A percentile compares a stretch with the other conserved stretches of the same genome.
phyloP scores from a whole-genome alignment of 495 filamentous ascomycete genomes.

The Penicillium flavigenum region DNA sequence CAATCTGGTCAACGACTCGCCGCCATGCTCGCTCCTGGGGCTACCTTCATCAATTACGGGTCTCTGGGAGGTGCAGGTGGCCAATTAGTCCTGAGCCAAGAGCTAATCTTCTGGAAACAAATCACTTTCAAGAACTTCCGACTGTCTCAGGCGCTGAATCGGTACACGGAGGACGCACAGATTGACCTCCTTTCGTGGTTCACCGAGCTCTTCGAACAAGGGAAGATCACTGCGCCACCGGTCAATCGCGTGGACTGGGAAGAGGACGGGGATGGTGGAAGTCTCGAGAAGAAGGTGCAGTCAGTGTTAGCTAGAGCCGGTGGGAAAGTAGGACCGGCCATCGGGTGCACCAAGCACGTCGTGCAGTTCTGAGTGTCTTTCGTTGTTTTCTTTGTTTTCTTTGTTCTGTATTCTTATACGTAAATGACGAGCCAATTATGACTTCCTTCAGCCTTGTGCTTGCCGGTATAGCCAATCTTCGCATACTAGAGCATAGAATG shows the following conservation, averaged over 20 bases:
- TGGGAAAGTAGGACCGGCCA: not conserved
- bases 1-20: slow-evolving; percentile 12
- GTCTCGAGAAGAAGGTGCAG: slow-evolving; percentile 4
- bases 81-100: slow-evolving; percentile 7
- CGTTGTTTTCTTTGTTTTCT: no score
- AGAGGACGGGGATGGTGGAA: not conserved
- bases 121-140: slow-evolving; percentile 17
- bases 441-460: no score
- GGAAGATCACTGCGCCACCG: not conserved
- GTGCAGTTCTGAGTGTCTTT: slow-evolving; percentile 1
- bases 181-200: slow-evolving; percentile 6
- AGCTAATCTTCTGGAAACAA: slow-evolving; percentile 18
- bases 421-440: no score
- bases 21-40: slow-evolving; percentile 14
- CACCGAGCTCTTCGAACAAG: slow-evolving; percentile 1
- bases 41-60: slow-evolving; percentile 16
- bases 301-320: not conserved
- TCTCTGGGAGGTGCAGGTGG: slow-evolving; percentile 11
- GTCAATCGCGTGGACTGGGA: not conserved
- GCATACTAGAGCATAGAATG: no score
- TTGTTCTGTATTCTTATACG: no score
- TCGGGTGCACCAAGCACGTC: slow-evolving; percentile 3
- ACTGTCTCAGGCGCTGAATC: slow-evolving; percentile 1
- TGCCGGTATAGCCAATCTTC: no score
- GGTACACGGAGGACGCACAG: not conserved